These are phyloP conservation scores for Pythium brachiatum DNA, from an alignment of 352 stramenopile genomes.

Conservation along the genomic window DNA sequence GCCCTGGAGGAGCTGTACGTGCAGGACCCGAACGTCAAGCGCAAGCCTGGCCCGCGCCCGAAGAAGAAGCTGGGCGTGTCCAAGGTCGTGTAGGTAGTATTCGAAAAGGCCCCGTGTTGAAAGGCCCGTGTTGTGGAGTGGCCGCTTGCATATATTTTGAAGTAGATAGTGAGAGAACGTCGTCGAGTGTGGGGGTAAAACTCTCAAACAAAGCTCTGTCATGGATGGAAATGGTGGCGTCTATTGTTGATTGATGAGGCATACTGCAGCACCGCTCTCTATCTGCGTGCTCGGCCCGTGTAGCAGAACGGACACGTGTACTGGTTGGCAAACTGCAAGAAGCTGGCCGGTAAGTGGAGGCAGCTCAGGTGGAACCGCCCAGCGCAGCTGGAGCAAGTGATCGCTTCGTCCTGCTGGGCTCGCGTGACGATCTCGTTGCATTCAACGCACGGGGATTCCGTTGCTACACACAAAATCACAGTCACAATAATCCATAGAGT, in stretches of 20 bases:
- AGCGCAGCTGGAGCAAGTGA: conserved; percentile 47
- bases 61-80: conserved; percentile 37
- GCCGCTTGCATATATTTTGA: not conserved
- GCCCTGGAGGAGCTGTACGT: conserved; percentile 64
- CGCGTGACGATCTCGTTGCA: conserved; percentile 27
- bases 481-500: too few relatives aligned
- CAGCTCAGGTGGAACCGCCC: conserved; percentile 53
- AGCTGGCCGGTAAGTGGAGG: conserved; percentile 51
- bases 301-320: conserved; percentile 71
- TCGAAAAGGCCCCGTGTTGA: not conserved
- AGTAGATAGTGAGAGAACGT: not conserved
- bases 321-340: conserved; percentile 50
- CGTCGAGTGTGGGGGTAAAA: not conserved
- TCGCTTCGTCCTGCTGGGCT: conserved; percentile 28
- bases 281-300: conserved; percentile 33
- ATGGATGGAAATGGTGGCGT: not conserved
- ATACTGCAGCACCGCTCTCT: conserved; percentile 3
- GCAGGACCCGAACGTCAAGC: conserved; percentile 43
- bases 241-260: not conserved
- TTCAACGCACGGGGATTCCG: conserved; percentile 22
- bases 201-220: not conserved
- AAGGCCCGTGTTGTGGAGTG: not conserved
- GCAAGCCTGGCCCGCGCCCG: conserved; percentile 58
- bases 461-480: conserved; percentile 1
- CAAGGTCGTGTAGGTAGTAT: conserved; percentile 20